Conservation (phyloP, 169 alveolate genomes). For the Cryptosporidium viatorum region DNA sequence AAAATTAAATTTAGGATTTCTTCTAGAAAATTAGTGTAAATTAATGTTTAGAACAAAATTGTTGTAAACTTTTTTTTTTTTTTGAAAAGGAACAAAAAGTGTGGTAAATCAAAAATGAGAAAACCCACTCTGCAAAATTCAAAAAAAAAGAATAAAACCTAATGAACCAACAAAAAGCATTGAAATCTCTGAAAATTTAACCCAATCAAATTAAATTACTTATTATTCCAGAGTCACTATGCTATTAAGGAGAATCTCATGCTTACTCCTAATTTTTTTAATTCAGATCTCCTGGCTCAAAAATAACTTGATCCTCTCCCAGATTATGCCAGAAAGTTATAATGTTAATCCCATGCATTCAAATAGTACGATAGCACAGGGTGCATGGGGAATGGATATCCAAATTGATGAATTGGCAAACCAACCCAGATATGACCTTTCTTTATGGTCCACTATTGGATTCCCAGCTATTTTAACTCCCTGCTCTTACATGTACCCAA, state of each 20-base stretch:
- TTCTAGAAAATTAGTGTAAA: background rate
- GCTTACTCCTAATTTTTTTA: background rate
- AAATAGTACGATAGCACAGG: constrained; percentile 45
- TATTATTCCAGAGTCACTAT: background rate
- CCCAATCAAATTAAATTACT: background rate
- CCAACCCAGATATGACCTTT: constrained; percentile 68
- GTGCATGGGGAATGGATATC: constrained; percentile 75
- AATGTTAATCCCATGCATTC: constrained; percentile 8
- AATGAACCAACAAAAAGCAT: background rate
- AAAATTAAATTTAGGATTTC: background rate
- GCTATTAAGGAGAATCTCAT: constrained; percentile 7
- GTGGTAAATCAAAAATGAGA: constrained; percentile 14
- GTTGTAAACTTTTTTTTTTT: background rate
- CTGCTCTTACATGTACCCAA: constrained; percentile 72
- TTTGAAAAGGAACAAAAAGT: constrained; percentile 3
- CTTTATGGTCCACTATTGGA: constrained; percentile 63
- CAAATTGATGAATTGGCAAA: background rate
- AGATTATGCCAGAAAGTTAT: constrained; percentile 27
- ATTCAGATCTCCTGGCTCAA: background rate
- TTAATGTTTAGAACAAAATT: background rate
- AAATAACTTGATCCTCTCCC: constrained; percentile 21
- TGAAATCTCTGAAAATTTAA: background rate
- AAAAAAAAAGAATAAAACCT: background rate
- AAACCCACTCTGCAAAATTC: constrained; percentile 49
- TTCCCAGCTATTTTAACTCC: constrained; percentile 68